Evolutionary conservation across 2,329 filamentous ascomycete genomes (phyloP).

Genomic region (Emydomyces testavorans): DNA sequence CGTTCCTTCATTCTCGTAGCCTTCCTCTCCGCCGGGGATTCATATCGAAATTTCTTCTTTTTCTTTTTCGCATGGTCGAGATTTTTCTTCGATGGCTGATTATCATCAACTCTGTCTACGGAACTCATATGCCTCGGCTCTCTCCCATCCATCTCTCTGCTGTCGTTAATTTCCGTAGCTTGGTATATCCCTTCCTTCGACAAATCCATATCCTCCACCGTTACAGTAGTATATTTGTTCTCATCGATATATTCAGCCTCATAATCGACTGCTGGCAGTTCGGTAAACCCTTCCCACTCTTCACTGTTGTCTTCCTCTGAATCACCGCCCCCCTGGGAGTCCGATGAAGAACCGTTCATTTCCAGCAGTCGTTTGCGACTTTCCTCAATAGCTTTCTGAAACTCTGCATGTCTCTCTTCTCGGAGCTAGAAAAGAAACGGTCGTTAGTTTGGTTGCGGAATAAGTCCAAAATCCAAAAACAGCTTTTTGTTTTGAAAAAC

Average conservation of each 20-base stretch:
- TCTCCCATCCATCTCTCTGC: slow-evolving; percentile 23
- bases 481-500: background rate
- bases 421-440: slow-evolving; percentile 56
- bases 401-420: slow-evolving; percentile 67
- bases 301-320: slow-evolving; percentile 37
- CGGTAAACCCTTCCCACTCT: slow-evolving; percentile 55
- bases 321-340: background rate
- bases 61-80: slow-evolving; percentile 37
- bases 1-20: slow-evolving; percentile 50
- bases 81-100: slow-evolving; percentile 42
- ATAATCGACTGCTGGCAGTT: slow-evolving; percentile 52
- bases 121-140: slow-evolving; percentile 20
- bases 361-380: slow-evolving; percentile 60
- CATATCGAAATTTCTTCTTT: slow-evolving; percentile 88
- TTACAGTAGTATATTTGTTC: slow-evolving; percentile 90
- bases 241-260: slow-evolving; percentile 95
- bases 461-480: too few species aligned
- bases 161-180: slow-evolving; percentile 29
- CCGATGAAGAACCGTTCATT: slow-evolving; percentile 39
- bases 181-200: slow-evolving; percentile 61
- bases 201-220: slow-evolving; percentile 76
- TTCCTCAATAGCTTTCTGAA: slow-evolving; percentile 68
- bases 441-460: too few species aligned
- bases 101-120: slow-evolving; percentile 23
- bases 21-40: slow-evolving; percentile 72